Base-by-base conservation (phyloP, 140 eudicot genomes). In the Cichorium intybus region DNA sequence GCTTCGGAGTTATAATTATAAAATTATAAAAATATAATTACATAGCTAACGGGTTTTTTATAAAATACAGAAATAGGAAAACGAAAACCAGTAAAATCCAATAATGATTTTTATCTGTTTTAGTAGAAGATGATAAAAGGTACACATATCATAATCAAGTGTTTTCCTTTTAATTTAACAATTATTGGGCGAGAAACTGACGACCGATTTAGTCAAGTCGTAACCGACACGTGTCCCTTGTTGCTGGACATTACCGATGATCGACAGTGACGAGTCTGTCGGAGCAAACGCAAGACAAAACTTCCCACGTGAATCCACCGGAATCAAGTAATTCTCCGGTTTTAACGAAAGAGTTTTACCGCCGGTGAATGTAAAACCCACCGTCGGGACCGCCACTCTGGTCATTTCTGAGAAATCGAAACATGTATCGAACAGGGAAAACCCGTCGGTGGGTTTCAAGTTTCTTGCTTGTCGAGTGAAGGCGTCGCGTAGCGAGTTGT, bases 191-290 rank as follows among this genome's bases (percentile, higher is more conserved):
- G 85, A 59, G 43, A 87, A 87, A 18, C 78, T 82, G 41, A 87
- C 81, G 41, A 46, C 37, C 1, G 51, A 68, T 52, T 76, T 72
- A 34, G 56, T 81, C 41, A 87, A 14, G 66, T 87, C 82, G 20
- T 81, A 87, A 68, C 74, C 73, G 80, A 87, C 95, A 73, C 95
- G 95, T 73, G 80, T 81, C 84, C 96, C 96, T 54, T 84, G 96
- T 74, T 87, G 96, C 84, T 87, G 92, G 11, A 87, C 65, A 2
- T 87, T 87, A 1, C 96, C 96, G 49, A 87, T 77, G 45, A 87
- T 87, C 14, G 96, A 76, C 75, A 76, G 41, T 3, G 76, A 15
- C 24, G 79, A 71, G 17, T 45, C 52, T 35, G 93, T 79, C 61
- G 84, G 80, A 9, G 96, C 95, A 43, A 87, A 87, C 29, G 96